A percentile compares a stretch with the other conserved stretches of the same genome.
These are phyloP conservation scores for Globisporangium nodosum DNA, from an alignment of 352 stramenopile species.

Conservation along the genomic window DNA sequence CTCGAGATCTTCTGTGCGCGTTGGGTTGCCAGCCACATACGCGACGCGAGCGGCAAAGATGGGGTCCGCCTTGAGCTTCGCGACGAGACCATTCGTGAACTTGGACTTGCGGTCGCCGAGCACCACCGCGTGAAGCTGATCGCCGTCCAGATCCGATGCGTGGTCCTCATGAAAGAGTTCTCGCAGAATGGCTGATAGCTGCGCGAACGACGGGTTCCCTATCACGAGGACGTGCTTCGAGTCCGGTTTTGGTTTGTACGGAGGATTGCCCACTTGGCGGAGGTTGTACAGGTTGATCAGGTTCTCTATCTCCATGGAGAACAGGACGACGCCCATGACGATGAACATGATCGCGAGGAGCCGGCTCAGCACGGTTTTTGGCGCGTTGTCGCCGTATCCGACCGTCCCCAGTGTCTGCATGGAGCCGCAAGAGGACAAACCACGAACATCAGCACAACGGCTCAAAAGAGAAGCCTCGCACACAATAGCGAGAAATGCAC, in stretches of 20 bases:
- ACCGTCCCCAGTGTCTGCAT: conserved; percentile 81
- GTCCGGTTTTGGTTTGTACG: conserved; percentile 62
- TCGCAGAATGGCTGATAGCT: conserved; percentile 74
- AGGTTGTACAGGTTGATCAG: conserved; percentile 83
- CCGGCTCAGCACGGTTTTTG: conserved; percentile 76
- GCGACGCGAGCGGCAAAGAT: conserved; percentile 77
- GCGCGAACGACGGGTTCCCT: conserved; percentile 78
- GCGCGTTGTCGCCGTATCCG: conserved; percentile 82
- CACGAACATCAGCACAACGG: not conserved
- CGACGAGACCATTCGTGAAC: conserved; percentile 65
- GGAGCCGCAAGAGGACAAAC: not conserved
- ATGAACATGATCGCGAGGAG: conserved; percentile 88
- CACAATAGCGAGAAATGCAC: not conserved
- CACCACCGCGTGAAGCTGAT: conserved; percentile 62
- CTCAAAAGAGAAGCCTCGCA: not conserved
- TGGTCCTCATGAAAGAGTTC: conserved; percentile 90
- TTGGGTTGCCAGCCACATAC: conserved; percentile 74
- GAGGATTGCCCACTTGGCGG: conserved; percentile 72
- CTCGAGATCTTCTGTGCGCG: conserved; percentile 68
- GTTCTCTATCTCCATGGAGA: conserved; percentile 88
- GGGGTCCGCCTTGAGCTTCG: conserved; percentile 68
- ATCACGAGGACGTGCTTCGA: conserved; percentile 74
- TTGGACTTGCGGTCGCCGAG: conserved; percentile 62
- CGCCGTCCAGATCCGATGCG: conserved; percentile 27
- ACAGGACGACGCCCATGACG: conserved; percentile 81